phyloP scores from a whole-genome alignment of 129 eudicot species.

The Artemisia annua region DNA sequence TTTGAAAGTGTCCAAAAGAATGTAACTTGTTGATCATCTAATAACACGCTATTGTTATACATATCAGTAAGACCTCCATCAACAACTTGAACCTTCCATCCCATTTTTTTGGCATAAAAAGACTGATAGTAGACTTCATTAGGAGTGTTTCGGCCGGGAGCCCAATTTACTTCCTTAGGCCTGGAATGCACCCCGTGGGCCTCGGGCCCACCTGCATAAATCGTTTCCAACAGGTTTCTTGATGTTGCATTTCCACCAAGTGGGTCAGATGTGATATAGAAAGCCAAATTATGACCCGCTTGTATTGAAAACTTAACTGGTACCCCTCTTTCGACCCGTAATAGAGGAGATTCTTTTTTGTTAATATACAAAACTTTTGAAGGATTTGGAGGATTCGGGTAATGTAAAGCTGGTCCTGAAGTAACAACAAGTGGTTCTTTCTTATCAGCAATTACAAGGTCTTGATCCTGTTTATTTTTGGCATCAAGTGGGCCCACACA shows the following conservation, averaged over 20 bases:
- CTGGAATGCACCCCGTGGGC: constrained; percentile 83
- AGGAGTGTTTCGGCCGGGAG: constrained; percentile 87
- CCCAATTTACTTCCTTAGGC: constrained; percentile 69
- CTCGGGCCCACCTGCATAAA: constrained; percentile 81
- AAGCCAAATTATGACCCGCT: constrained; percentile 93
- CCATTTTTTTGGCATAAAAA: constrained; percentile 71
- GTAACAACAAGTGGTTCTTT: constrained; percentile 75
- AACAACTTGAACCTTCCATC: constrained; percentile 93
- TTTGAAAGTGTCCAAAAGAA: constrained; percentile 84
- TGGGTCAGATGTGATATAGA: constrained; percentile 86
- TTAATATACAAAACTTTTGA: constrained; percentile 80
- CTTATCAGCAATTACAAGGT: constrained; percentile 62
- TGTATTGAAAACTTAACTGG: constrained; percentile 79
- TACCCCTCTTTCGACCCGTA: constrained; percentile 94
- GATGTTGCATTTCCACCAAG: constrained; percentile 90
- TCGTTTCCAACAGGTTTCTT: constrained; percentile 65
- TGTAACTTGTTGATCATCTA: constrained; percentile 90
- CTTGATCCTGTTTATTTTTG: constrained; percentile 86
- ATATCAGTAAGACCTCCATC: constrained; percentile 93
- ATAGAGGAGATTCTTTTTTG: constrained; percentile 86
- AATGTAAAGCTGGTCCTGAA: constrained; percentile 65
- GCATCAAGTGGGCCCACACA: constrained; percentile 92
- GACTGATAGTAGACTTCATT: constrained; percentile 82
- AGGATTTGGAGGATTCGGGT: constrained; percentile 97
- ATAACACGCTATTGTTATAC: constrained; percentile 83